A percentile compares a stretch with the other conserved stretches of the same genome.
Evolutionary conservation across 148 eudicot species (phyloP).

Genomic region (Camellia granthamiana): DNA sequence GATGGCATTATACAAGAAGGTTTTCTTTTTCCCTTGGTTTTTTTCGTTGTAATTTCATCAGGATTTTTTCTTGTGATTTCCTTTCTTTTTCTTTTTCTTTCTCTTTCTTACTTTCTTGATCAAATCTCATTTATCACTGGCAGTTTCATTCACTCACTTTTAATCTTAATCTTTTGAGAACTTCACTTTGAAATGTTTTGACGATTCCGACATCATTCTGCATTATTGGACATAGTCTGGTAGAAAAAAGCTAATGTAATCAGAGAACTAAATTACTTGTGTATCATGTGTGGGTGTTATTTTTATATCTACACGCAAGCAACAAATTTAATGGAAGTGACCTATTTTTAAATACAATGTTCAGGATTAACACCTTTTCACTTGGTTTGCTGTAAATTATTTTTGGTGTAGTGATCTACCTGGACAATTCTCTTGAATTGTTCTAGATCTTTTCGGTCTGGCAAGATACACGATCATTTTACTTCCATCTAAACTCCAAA

Average conservation of each 20-base stretch:
- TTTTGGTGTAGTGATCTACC: background rate
- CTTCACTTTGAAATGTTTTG: background rate
- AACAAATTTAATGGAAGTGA: background rate
- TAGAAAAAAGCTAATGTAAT: background rate
- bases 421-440: background rate
- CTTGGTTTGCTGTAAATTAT: background rate
- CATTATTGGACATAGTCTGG: background rate
- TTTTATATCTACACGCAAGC: background rate
- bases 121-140: background rate
- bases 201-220: background rate
- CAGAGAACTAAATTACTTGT: background rate
- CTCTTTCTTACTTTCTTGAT: background rate
- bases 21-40: constrained; percentile 6
- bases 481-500: background rate
- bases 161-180: background rate
- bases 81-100: too few species aligned
- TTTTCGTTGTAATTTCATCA: background rate
- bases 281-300: background rate
- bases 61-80: background rate
- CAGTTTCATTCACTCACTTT: background rate
- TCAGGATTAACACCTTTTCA: background rate
- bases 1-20: constrained; percentile 84
- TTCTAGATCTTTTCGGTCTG: background rate
- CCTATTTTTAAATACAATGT: background rate
- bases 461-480: background rate